Evolutionary conservation across 2,329 filamentous ascomycete species (phyloP).

Genomic region (Davidsoniella virescens): DNA sequence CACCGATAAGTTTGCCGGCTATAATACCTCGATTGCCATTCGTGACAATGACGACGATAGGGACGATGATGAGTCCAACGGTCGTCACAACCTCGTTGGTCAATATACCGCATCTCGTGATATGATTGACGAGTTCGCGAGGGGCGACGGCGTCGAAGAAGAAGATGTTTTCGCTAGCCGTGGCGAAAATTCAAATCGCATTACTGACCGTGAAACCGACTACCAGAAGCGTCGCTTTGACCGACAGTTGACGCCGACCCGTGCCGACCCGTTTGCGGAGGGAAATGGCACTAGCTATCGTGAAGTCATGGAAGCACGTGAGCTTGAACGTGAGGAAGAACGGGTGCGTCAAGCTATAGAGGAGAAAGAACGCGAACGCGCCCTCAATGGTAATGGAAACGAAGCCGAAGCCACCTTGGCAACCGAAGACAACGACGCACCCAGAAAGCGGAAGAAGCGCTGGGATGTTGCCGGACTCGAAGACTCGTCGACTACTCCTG

Average conservation of each 20-base stretch:
- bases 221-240: constrained; percentile 94
- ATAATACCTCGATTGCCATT: constrained; percentile 74
- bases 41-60: constrained; percentile 65
- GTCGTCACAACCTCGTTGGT: constrained; percentile 64
- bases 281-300: constrained; percentile 69
- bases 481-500: constrained; percentile 30
- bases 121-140: constrained; percentile 88
- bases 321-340: constrained; percentile 86
- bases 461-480: constrained; percentile 54
- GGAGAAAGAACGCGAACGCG: constrained; percentile 46
- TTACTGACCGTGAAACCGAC: constrained; percentile 84
- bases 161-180: constrained; percentile 73
- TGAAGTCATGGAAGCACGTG: constrained; percentile 78
- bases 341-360: constrained; percentile 66
- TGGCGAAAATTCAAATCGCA: constrained; percentile 76
- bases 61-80: constrained; percentile 59
- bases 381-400: constrained; percentile 39
- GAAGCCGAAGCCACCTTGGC: constrained; percentile 48
- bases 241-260: constrained; percentile 69
- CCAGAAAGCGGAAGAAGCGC: constrained; percentile 78
- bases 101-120: constrained; percentile 89
- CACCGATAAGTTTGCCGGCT: constrained; percentile 70
- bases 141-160: constrained; percentile 72
- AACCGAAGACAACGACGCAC: constrained; percentile 54
- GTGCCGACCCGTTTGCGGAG: constrained; percentile 67